Percentiles rank a stretch among this genome's conserved stretches.
Evolutionary conservation across 495 filamentous ascomycete genomes (phyloP).

Genomic region (Achaetomiella virescens): DNA sequence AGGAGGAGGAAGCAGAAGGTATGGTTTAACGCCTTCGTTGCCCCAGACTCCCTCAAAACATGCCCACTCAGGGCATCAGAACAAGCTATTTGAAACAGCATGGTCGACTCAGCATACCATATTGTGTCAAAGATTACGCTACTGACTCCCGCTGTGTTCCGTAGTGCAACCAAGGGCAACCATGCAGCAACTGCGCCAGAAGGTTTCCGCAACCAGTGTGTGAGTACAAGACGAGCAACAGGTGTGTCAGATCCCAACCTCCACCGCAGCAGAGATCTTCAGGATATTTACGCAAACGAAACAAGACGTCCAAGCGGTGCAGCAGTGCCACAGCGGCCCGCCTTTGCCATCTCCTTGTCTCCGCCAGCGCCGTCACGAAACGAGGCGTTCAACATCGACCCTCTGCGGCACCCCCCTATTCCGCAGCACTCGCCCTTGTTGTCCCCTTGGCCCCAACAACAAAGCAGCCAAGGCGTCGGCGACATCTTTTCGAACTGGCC

Average conservation of each 20-base stretch:
- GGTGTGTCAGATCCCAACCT: constrained; percentile 16
- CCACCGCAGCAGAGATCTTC: not conserved
- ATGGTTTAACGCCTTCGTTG: not conserved
- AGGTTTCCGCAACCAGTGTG: constrained; percentile 35
- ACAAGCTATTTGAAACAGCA: not conserved
- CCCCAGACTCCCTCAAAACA: not conserved
- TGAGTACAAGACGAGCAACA: constrained; percentile 31
- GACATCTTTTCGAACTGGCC: constrained; percentile 17
- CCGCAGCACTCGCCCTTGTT: constrained; percentile 5
- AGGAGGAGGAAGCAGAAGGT: constrained; percentile 39
- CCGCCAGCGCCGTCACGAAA: constrained; percentile 10
- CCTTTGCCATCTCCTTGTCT: constrained; percentile 21
- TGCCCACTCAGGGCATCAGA: not conserved
- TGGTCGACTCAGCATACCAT: not conserved
- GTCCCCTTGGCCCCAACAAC: constrained; percentile 16
- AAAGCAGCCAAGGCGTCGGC: constrained; percentile 2
- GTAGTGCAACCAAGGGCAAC: constrained; percentile 37
- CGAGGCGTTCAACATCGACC: constrained; percentile 1
- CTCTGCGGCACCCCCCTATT: constrained; percentile 6
- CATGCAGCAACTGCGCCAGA: constrained; percentile 36
- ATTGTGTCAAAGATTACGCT: not conserved
- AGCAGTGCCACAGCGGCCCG: constrained; percentile 16
- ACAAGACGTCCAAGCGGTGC: constrained; percentile 19
- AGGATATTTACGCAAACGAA: not conserved
- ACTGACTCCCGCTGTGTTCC: constrained; percentile 1